phyloP scores from a whole-genome alignment of 192 early-diverging fungal genomes.

The Linnemannia schmuckeri region DNA sequence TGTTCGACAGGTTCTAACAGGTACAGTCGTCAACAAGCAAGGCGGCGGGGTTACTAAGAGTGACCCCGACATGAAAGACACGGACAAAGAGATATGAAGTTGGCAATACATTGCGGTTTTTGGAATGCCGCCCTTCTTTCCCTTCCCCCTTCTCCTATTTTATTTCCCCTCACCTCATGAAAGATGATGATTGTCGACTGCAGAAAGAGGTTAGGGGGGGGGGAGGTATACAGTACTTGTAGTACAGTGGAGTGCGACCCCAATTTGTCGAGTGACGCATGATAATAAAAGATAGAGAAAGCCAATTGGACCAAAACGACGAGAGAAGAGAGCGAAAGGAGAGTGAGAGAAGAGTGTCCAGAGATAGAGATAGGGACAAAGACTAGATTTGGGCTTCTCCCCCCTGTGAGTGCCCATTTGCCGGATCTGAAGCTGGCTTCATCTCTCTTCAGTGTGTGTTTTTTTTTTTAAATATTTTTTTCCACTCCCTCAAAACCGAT shows the following conservation, averaged over 20 bases:
- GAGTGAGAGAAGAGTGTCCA: not conserved
- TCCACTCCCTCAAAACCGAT: not conserved
- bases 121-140: not conserved
- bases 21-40: not conserved
- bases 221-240: not conserved
- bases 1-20: not conserved
- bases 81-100: not conserved
- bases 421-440: not conserved
- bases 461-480: not conserved
- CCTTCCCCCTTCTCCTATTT: not conserved
- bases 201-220: not conserved
- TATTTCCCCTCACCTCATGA: not conserved
- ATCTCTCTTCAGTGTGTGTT: not conserved
- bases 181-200: not conserved
- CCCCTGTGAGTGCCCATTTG: conserved; percentile 1
- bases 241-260: not conserved
- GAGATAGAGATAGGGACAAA: not conserved
- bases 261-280: not conserved
- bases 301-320: not conserved
- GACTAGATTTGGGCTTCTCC: not conserved
- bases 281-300: not conserved
- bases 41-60: not conserved
- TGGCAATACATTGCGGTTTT: conserved; percentile 3
- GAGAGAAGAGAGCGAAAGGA: not conserved
- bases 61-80: conserved; percentile 8